Percentiles rank a stretch among this genome's conserved stretches.
Evolutionary conservation across 192 early-diverging fungal species (phyloP).

Genomic region (Coemansia sp.): DNA sequence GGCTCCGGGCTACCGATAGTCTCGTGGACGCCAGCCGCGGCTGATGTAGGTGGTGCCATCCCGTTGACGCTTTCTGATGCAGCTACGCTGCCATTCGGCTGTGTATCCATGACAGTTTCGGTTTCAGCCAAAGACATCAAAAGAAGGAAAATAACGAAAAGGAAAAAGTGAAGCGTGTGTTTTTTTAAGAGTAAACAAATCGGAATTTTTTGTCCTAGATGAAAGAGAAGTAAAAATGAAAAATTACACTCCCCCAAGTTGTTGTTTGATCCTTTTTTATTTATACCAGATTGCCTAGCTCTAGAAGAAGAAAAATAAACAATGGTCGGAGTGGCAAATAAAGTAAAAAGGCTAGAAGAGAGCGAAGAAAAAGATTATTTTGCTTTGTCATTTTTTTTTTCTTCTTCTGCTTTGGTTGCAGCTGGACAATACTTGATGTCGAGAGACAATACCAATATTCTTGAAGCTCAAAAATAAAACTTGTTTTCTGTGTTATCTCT

Average conservation of each 20-base stretch:
- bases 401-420: not conserved
- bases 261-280: not conserved
- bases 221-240: not conserved
- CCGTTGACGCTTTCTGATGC: not conserved
- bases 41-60: too few relatives aligned
- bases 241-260: not conserved
- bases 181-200: not conserved
- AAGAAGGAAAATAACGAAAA: not conserved
- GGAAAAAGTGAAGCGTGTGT: not conserved
- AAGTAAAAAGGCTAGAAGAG: not conserved
- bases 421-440: too few relatives aligned
- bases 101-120: conserved; percentile 33
- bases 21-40: not conserved
- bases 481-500: too few relatives aligned
- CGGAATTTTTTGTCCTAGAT: too few relatives aligned
- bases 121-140: conserved; percentile 32
- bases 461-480: not conserved
- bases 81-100: conserved; percentile 3
- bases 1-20: conserved; percentile 31
- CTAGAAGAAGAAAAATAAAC: not conserved
- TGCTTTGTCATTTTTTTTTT: not conserved
- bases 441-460: not conserved
- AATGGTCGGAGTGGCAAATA: not conserved
- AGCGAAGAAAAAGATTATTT: too few relatives aligned
- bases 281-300: too few relatives aligned